Evolutionary conservation across 169 alveolate genomes (phyloP), one percentile per base, ranked within the genome.

Genomic region (Hepatocystis sp.): DNA sequence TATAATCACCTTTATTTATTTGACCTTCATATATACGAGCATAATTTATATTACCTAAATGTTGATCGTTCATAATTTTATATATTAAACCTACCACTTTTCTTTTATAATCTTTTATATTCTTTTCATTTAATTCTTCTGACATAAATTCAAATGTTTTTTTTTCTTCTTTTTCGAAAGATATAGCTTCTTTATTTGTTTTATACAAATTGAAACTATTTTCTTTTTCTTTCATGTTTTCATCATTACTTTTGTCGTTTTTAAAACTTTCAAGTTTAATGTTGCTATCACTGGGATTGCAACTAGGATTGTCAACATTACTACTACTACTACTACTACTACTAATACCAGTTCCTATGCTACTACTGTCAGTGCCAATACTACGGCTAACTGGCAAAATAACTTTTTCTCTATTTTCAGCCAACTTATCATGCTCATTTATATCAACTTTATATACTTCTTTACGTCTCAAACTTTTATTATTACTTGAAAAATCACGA

Each of bases 21-120:
- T 81, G 81, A n/a, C 97, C 97, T 32, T 95, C 84, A 71, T 93
- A 94, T 40, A 94, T 86, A 32, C 97, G 88, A 15, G 91, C 84
- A 55, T 85, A 94, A 39, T 93, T 65, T 49, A 93, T 95, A 21
- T 90, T 88, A 34, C 95, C 93, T 3, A 93, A 53, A 63, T 92
- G 94, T 27, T 90, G 47, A 25, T 91, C 95, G n/a, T 68, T 66
- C 91, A 84, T 68, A 84, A 64, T 58, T 67, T 65, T 66, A 32
- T 56, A 76, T 4, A 76, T 76, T 63, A 76, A 39, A 7, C 66
- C 88, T 4, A 76, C 78, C 3, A 76, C 27, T 44, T 76, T 76
- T 42, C 88, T 58, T 13, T 76, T 76, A 39, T 58, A 76, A 76
- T 76, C 32, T 42, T 76, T 76, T 76, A 76, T 76, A 52, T 76